Percentiles rank a stretch among this genome's conserved stretches.
Conservation (phyloP, 2,329 filamentous ascomycete species). For the Coniochaeta pulveracea region DNA sequence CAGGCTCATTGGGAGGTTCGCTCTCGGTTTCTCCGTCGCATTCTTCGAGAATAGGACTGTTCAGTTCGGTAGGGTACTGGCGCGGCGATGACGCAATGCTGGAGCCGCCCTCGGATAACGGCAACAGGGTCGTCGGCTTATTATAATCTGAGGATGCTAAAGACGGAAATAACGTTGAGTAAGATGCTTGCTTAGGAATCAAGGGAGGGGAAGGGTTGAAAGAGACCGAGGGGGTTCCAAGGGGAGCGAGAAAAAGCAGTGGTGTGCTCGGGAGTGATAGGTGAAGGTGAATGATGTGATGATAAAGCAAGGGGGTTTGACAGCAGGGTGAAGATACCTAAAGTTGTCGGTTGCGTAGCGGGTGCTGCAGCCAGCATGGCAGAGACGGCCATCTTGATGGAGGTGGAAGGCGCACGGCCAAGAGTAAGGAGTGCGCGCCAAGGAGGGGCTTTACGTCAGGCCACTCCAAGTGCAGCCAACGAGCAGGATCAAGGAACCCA, state of each 20-base stretch:
- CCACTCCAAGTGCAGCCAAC: too few relatives aligned
- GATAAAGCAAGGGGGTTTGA: too few relatives aligned
- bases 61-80: slow-evolving; percentile 36
- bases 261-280: slow-evolving; percentile 1
- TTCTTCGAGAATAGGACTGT: slow-evolving; percentile 43
- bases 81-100: slow-evolving; percentile 30
- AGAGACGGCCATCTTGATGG: slow-evolving; percentile 17
- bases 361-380: slow-evolving; percentile 15
- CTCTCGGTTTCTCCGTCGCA: slow-evolving; percentile 51
- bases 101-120: slow-evolving; percentile 8
- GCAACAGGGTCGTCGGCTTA: slow-evolving; percentile 2
- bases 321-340: slow-evolving; percentile 20
- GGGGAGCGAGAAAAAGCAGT: slow-evolving; percentile 3
- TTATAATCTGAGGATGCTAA: slow-evolving; percentile 5
- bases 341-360: slow-evolving; percentile 16
- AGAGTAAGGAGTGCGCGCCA: too few relatives aligned
- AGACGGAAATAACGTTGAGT: slow-evolving; percentile 8
- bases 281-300: slow-evolving; percentile 2
- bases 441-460: too few relatives aligned
- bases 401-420: not conserved
- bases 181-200: slow-evolving; percentile 6
- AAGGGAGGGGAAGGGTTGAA: slow-evolving; percentile 4
- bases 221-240: too few relatives aligned
- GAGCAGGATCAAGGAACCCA: too few relatives aligned
- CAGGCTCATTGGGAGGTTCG: slow-evolving; percentile 47